phyloP scores from a whole-genome alignment of 305 asterid species.

The Solanum chacoense region DNA sequence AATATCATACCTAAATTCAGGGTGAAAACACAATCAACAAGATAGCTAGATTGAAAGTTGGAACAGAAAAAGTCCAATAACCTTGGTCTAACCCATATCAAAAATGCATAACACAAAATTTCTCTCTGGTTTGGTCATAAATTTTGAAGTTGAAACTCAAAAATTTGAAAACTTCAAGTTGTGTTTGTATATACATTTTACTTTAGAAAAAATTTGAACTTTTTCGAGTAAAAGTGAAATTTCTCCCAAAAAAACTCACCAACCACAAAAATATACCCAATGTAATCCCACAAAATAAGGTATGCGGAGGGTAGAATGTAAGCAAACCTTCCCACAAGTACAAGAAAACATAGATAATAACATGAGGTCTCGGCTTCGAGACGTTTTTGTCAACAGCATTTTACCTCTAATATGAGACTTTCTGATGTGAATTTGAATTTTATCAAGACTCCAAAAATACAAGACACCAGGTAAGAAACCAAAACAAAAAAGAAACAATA shows the following conservation, averaged over 20 bases:
- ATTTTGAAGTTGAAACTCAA: neutral
- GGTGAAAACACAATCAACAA: neutral
- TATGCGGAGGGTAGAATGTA: too few species aligned
- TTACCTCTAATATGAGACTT: too few species aligned
- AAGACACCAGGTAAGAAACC: neutral
- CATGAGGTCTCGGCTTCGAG: neutral
- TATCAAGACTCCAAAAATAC: fast-evolving
- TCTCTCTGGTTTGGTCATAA: neutral
- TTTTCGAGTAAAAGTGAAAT: neutral
- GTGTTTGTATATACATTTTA: neutral
- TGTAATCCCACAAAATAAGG: neutral
- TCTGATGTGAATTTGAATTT: fast-evolving
- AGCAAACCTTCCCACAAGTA: neutral
- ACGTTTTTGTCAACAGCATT: neutral
- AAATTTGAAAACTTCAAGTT: neutral
- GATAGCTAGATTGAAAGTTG: neutral
- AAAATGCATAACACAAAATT: neutral
- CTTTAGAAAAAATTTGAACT: neutral
- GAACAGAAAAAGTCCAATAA: neutral
- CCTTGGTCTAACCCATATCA: neutral
- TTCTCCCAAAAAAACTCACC: neutral
- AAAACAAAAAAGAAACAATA: neutral
- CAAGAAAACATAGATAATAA: neutral
- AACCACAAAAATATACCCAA: neutral
- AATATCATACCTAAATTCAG: neutral